These are phyloP conservation scores for Phaeotremella skinneri DNA, from an alignment of 768 basidiomycete species.

Conservation along the genomic window DNA sequence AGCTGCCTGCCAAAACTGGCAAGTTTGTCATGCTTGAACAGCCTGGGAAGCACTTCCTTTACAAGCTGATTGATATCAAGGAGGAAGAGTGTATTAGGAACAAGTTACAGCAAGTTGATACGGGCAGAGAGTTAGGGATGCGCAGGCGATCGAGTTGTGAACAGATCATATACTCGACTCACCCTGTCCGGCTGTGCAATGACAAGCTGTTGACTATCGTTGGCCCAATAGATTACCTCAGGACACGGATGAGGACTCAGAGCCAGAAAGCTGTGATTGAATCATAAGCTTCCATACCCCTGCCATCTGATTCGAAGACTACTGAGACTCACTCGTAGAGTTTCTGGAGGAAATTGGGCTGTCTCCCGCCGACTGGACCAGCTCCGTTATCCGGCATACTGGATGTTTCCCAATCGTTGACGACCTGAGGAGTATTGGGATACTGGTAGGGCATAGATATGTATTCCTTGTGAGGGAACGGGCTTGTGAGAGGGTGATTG, in stretches of 20 bases:
- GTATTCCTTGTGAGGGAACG: too few relatives aligned
- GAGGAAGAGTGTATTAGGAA: neutral
- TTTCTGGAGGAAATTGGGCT: constrained; percentile 49
- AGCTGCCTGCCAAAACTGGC: constrained; percentile 50
- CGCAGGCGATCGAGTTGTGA: neutral
- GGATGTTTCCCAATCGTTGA: neutral
- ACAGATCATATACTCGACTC: too few relatives aligned
- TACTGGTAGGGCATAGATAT: neutral
- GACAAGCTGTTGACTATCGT: constrained; percentile 46
- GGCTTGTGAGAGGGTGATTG: too few relatives aligned
- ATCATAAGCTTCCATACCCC: neutral
- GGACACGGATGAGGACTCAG: constrained; percentile 42
- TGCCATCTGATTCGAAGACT: neutral
- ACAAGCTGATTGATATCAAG: constrained; percentile 28
- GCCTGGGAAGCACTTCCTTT: constrained; percentile 43
- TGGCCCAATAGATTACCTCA: constrained; percentile 50
- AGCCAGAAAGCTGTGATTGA: constrained; percentile 37
- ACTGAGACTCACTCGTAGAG: constrained; percentile 44
- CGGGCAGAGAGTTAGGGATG: neutral
- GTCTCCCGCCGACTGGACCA: constrained; percentile 12
- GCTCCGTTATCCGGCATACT: neutral
- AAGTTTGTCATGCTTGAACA: constrained; percentile 51
- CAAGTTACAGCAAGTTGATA: neutral
- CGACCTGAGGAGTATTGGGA: neutral
- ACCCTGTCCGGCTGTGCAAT: constrained; percentile 47